These are phyloP conservation scores for Aspergillus steynii DNA, from an alignment of 495 filamentous ascomycete species.

Conservation along the genomic window DNA sequence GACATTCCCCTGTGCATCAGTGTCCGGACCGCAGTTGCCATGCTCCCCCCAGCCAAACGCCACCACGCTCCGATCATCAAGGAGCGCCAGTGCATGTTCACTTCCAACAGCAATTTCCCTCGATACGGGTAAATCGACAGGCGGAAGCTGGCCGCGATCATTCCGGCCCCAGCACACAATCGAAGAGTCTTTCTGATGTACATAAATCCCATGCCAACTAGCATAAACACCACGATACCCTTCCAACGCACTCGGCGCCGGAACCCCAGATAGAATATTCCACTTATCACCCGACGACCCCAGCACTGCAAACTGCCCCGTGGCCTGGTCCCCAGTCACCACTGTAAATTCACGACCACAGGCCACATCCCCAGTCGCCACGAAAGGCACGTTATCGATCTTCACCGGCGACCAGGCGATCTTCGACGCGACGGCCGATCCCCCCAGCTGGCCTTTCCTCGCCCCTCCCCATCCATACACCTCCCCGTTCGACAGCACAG, in stretches of 20 bases:
- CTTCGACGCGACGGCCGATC: slow-evolving; percentile 32
- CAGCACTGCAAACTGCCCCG: slow-evolving; percentile 59
- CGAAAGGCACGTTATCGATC: slow-evolving; percentile 57
- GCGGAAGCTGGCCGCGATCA: slow-evolving; percentile 80
- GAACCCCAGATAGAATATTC: slow-evolving; percentile 50
- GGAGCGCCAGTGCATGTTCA: slow-evolving; percentile 77
- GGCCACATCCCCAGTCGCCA: slow-evolving; percentile 48
- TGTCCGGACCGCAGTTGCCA: slow-evolving; percentile 83
- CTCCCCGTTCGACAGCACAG: slow-evolving; percentile 69
- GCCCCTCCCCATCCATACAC: slow-evolving; percentile 88
- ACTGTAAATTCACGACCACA: slow-evolving; percentile 86
- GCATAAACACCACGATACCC: slow-evolving; percentile 52
- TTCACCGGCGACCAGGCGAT: slow-evolving; percentile 58
- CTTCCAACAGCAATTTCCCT: slow-evolving; percentile 73
- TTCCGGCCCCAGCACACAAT: slow-evolving; percentile 66
- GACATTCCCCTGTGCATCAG: slow-evolving; percentile 60
- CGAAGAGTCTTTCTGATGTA: slow-evolving; percentile 45
- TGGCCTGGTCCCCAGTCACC: slow-evolving; percentile 53
- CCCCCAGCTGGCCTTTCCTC: slow-evolving; percentile 80
- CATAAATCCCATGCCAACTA: slow-evolving; percentile 80
- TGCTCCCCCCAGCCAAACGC: slow-evolving; percentile 97
- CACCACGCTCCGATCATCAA: slow-evolving; percentile 58
- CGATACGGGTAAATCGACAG: slow-evolving; percentile 50
- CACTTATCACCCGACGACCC: slow-evolving; percentile 66
- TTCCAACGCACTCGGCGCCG: slow-evolving; percentile 25